phyloP scores from a whole-genome alignment of 1,139 yeast genomes.

The Blastobotrys serpentis region DNA sequence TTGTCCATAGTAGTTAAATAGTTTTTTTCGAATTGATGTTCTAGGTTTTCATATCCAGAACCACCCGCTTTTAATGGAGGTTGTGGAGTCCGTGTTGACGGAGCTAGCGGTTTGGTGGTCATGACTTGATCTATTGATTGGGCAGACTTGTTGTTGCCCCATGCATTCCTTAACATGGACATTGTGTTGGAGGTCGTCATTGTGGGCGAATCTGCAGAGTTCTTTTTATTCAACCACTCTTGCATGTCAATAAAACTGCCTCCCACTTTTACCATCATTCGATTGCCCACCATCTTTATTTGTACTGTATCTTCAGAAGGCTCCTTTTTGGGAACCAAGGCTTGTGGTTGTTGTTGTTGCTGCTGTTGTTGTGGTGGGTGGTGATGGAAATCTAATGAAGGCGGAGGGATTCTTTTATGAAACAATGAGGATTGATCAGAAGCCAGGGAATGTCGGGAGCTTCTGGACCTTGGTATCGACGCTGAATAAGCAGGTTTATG shows the following conservation, averaged over 20 bases:
- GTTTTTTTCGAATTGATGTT: conserved; percentile 15
- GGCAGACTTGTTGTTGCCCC: neutral
- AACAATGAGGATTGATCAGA: neutral
- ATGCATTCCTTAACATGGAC: neutral
- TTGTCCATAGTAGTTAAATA: conserved; percentile 18
- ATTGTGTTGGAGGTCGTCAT: neutral
- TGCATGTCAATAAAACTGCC: conserved; percentile 36
- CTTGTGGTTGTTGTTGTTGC: conserved; percentile 8
- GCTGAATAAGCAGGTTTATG: too few species aligned
- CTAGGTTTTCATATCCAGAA: neutral
- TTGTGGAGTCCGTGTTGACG: neutral
- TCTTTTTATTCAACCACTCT: conserved; percentile 34
- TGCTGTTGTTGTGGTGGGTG: conserved; percentile 4
- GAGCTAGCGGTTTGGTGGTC: neutral
- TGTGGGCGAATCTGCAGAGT: conserved; percentile 9
- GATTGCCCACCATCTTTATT: conserved; percentile 33
- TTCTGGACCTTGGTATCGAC: conserved; percentile 10
- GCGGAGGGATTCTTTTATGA: neutral
- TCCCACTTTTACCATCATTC: conserved; percentile 35
- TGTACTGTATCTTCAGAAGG: conserved; percentile 23
- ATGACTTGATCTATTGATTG: neutral
- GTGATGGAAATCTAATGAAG: neutral
- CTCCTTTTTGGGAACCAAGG: neutral
- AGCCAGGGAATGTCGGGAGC: neutral
- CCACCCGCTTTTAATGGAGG: too few species aligned